phyloP scores from a whole-genome alignment of 164 flowering plant species.

The Stephania cephalantha region DNA sequence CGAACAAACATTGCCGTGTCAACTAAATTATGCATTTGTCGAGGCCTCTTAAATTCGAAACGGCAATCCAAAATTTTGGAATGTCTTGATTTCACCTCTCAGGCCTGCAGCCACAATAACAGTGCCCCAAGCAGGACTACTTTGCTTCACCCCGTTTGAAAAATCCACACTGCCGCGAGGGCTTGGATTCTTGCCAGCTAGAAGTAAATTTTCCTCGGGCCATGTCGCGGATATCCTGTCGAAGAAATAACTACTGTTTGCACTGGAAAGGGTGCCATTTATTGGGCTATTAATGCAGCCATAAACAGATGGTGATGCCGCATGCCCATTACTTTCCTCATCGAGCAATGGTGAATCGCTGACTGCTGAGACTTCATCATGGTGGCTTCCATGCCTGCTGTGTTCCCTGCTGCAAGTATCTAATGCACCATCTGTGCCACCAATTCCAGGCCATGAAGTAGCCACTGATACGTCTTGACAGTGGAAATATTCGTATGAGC shows the following conservation, averaged over 20 bases:
- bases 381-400: conserved; percentile 21
- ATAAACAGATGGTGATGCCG: conserved; percentile 9
- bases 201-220: conserved; percentile 70
- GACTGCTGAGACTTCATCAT: conserved; percentile 26
- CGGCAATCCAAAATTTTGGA: conserved; percentile 91
- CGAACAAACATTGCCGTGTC: background rate
- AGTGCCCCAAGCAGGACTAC: conserved; percentile 79
- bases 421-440: conserved; percentile 31
- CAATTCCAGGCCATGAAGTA: conserved; percentile 87
- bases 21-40: conserved; percentile 3
- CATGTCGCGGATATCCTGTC: conserved; percentile 67
- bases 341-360: conserved; percentile 49
- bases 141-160: conserved; percentile 24
- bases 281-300: conserved; percentile 49
- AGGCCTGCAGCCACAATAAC: conserved; percentile 89
- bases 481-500: conserved; percentile 81
- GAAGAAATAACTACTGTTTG: conserved; percentile 50
- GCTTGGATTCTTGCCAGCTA: conserved; percentile 36
- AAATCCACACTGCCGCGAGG: conserved; percentile 44
- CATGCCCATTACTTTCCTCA: conserved; percentile 26
- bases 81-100: conserved; percentile 75
- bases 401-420: conserved; percentile 26
- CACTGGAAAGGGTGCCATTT: conserved; percentile 41
- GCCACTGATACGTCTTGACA: conserved; percentile 89
- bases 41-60: conserved; percentile 36